Percentiles rank a stretch among this genome's conserved stretches.
Conservation (phyloP, 2,329 filamentous ascomycete species). For the Zasmidium angulare region DNA sequence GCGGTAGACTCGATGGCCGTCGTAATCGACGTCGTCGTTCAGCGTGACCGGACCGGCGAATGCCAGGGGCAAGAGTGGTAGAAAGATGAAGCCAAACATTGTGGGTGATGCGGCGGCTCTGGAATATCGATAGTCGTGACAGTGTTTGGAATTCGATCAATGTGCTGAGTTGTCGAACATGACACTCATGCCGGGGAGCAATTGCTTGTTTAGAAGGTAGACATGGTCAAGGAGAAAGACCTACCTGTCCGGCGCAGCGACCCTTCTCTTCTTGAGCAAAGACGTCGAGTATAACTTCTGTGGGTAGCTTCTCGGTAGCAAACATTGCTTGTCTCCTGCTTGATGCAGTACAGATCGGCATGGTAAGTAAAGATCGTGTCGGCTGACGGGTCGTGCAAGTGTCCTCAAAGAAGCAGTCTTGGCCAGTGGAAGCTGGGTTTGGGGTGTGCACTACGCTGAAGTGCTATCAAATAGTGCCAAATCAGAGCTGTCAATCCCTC, state of each 20-base stretch:
- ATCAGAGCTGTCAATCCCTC: not conserved
- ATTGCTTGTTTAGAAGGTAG: too few relatives aligned
- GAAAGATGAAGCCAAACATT: slow-evolving; percentile 12
- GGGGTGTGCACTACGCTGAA: not conserved
- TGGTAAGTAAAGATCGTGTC: not conserved
- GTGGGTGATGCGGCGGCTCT: not conserved
- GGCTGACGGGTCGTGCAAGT: not conserved
- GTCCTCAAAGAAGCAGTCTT: not conserved
- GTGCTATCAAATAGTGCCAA: not conserved
- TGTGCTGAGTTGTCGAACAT: too few relatives aligned
- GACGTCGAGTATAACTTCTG: too few relatives aligned
- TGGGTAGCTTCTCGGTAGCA: too few relatives aligned
- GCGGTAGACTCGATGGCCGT: slow-evolving; percentile 20
- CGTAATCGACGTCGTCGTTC: slow-evolving; percentile 13
- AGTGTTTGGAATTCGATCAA: too few relatives aligned
- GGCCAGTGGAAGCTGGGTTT: not conserved
- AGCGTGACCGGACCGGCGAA: slow-evolving; percentile 14
- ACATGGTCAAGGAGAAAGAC: not conserved
- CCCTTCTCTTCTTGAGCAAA: not conserved
- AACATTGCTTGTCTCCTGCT: not conserved
- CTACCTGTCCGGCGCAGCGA: not conserved
- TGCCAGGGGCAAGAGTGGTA: slow-evolving; percentile 14
- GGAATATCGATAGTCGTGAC: not conserved
- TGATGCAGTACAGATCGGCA: not conserved
- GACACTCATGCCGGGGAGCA: too few relatives aligned